phyloP scores from a whole-genome alignment of 2,329 filamentous ascomycete species.

The Alternaria conjuncta region DNA sequence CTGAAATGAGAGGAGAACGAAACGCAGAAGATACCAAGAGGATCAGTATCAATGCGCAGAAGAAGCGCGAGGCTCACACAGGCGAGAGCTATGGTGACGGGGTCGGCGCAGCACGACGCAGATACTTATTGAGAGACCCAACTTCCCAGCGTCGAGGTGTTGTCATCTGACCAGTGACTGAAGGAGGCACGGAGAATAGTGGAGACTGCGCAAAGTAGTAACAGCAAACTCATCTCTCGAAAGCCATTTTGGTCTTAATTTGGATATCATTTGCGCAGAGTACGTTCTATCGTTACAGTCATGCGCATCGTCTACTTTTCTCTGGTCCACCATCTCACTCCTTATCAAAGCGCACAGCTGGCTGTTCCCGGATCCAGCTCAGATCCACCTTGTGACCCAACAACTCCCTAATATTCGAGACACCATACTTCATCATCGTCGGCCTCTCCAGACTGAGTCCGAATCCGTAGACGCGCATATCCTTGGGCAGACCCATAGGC shows the following conservation, averaged over 20 bases:
- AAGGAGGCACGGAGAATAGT: too few relatives aligned
- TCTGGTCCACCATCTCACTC: constrained; percentile 55
- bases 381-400: constrained; percentile 95
- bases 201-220: neutral
- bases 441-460: constrained; percentile 90
- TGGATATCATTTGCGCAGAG: constrained; percentile 9
- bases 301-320: neutral
- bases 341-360: constrained; percentile 88
- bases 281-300: constrained; percentile 7
- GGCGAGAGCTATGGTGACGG: neutral
- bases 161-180: neutral
- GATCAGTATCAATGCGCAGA: neutral
- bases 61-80: neutral
- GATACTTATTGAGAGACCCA: neutral
- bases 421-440: constrained; percentile 91
- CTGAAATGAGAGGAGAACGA: neutral
- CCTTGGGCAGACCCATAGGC: constrained; percentile 89
- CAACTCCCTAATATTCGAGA: constrained; percentile 86
- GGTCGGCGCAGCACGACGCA: neutral
- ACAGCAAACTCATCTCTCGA: neutral
- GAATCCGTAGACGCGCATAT: constrained; percentile 93
- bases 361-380: constrained; percentile 88
- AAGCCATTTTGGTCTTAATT: neutral
- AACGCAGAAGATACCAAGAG: neutral
- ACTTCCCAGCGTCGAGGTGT: neutral